A percentile compares a stretch with the other conserved stretches of the same genome.
Evolutionary conservation across 2,329 filamentous ascomycete species (phyloP).

Genomic region (Didymellaceae sp.): DNA sequence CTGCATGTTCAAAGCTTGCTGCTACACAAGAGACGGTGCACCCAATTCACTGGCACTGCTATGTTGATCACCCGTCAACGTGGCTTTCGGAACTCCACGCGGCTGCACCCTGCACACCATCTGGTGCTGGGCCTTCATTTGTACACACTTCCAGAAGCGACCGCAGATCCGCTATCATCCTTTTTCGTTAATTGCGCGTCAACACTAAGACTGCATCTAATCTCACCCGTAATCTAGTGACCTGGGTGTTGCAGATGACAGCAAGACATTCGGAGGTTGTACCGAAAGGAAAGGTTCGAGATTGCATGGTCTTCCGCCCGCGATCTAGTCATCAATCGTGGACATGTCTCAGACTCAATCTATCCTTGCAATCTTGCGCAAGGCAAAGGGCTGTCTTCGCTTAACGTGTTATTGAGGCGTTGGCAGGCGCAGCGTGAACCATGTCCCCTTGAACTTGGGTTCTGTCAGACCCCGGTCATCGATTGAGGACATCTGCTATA

Average conservation of each 20-base stretch:
- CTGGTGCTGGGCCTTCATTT: conserved; percentile 23
- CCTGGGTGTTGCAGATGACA: background rate
- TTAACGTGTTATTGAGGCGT: conserved; percentile 1
- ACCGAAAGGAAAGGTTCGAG: conserved; percentile 6
- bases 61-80: conserved; percentile 46
- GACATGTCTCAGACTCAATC: conserved; percentile 28
- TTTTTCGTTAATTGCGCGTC: conserved; percentile 1
- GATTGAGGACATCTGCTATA: too few relatives aligned
- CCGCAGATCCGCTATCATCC: conserved; percentile 1
- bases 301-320: background rate
- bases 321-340: background rate
- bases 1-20: conserved; percentile 11
- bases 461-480: too few relatives aligned
- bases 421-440: too few relatives aligned
- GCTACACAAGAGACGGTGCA: conserved; percentile 22
- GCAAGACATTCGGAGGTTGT: background rate
- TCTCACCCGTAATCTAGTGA: conserved; percentile 28
- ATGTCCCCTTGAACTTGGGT: too few relatives aligned
- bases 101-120: conserved; percentile 23
- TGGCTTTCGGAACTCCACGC: conserved; percentile 43
- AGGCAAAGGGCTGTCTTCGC: conserved; percentile 10
- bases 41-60: conserved; percentile 41
- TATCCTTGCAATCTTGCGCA: conserved; percentile 9
- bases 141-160: conserved; percentile 38
- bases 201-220: conserved; percentile 4